phyloP scores from a whole-genome alignment of 176 grass and related monocot species.

The Phragmites australis region DNA sequence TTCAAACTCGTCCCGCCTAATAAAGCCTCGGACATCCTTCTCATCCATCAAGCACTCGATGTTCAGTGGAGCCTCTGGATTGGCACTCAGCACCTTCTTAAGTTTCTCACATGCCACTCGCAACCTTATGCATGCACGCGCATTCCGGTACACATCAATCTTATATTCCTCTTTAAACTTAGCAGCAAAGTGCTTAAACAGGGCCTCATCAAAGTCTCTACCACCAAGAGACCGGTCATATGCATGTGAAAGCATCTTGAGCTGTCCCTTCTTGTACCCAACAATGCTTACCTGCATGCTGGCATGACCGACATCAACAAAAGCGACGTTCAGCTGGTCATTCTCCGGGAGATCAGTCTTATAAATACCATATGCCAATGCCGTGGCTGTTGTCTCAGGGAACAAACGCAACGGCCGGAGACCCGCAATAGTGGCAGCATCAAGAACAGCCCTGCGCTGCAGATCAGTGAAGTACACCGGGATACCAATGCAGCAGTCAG shows the following conservation, averaged over 20 bases:
- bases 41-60: constrained; percentile 98
- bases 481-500: constrained; percentile 90
- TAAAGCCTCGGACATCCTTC: constrained; percentile 81
- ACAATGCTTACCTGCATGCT: constrained; percentile 85
- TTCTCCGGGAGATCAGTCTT: constrained; percentile 81
- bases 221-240: constrained; percentile 81
- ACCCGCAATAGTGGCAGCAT: constrained; percentile 80
- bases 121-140: constrained; percentile 73
- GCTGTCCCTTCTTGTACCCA: constrained; percentile 82
- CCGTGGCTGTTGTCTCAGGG: constrained; percentile 86
- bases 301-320: constrained; percentile 86
- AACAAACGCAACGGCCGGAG: constrained; percentile 65
- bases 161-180: constrained; percentile 94
- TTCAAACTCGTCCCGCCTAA: constrained; percentile 91
- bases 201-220: constrained; percentile 79
- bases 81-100: constrained; percentile 85
- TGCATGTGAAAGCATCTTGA: constrained; percentile 76
- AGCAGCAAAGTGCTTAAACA: constrained; percentile 70
- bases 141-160: constrained; percentile 89
- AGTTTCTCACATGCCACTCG: constrained; percentile 81
- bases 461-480: constrained; percentile 79
- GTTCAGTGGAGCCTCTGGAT: constrained; percentile 74
- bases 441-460: constrained; percentile 76
- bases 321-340: constrained; percentile 80
- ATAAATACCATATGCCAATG: constrained; percentile 91